Conservation (phyloP, 192 early-diverging fungal species). For the Chytriomyces sp. region DNA sequence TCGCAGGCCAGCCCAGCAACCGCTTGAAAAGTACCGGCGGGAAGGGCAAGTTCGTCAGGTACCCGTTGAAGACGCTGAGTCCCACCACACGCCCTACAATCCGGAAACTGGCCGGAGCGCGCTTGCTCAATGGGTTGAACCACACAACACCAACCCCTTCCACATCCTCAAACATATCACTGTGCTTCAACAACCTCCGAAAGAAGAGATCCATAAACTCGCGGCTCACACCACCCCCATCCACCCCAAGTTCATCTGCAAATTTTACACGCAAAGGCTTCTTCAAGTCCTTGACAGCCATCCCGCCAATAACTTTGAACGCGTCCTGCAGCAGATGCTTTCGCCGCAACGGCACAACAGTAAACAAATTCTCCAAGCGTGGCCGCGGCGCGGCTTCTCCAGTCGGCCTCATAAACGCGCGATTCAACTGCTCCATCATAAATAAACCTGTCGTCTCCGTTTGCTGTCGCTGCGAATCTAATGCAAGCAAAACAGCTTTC, state of each 20-base stretch:
- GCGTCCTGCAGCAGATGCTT: conserved; percentile 17
- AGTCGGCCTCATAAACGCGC: not conserved
- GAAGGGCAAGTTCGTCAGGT: not conserved
- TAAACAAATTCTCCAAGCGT: not conserved
- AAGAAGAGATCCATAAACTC: conserved; percentile 32
- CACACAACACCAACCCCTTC: conserved; percentile 5
- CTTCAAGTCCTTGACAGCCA: not conserved
- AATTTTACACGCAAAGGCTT: conserved; percentile 21
- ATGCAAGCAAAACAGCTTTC: not conserved
- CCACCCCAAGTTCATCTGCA: conserved; percentile 22
- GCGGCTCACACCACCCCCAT: conserved; percentile 19
- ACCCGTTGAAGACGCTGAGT: conserved; percentile 20
- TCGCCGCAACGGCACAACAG: not conserved
- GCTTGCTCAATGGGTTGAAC: conserved; percentile 16
- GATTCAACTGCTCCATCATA: conserved; percentile 11
- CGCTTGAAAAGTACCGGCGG: conserved; percentile 19
- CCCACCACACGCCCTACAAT: conserved; percentile 21
- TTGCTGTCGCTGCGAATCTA: conserved; percentile 16
- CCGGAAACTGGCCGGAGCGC: not conserved
- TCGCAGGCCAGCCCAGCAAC: conserved; percentile 20
- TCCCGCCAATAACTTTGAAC: not conserved
- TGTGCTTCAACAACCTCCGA: conserved; percentile 11
- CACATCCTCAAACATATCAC: conserved; percentile 30
- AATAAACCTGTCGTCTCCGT: too few species aligned
- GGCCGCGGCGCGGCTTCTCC: not conserved